Conservation (phyloP, 179 eudicot species). For the Beta macrorhiza region DNA sequence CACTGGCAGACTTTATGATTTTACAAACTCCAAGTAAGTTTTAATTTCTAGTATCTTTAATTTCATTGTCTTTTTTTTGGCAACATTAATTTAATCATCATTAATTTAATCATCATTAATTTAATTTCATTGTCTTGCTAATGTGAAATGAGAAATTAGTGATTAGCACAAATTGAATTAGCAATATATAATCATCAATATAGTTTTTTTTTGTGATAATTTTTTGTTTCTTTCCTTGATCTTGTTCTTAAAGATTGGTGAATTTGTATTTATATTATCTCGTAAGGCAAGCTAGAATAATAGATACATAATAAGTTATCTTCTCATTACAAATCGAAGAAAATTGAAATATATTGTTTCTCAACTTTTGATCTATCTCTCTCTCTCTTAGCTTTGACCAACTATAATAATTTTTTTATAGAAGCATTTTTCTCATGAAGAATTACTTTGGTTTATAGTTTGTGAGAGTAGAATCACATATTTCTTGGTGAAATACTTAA, state of each 20-base stretch:
- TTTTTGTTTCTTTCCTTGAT: not conserved
- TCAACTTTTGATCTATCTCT: not conserved
- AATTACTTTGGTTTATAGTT: not conserved
- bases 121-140: no score
- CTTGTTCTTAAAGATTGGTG: not conserved
- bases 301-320: no score
- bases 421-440: not conserved
- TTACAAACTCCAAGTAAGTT: slow-evolving; percentile 37
- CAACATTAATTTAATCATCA: no score
- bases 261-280: no score
- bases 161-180: no score
- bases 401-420: not conserved
- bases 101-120: no score
- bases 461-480: not conserved
- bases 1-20: slow-evolving; percentile 36
- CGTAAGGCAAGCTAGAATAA: no score
- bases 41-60: no score
- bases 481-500: not conserved
- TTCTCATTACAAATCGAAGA: not conserved
- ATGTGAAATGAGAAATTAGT: no score
- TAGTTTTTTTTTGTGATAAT: not conserved
- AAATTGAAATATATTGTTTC: not conserved
- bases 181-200: not conserved
- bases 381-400: not conserved
- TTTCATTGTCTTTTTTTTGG: no score